Evolutionary conservation across 768 basidiomycete species (phyloP).

Genomic region (Russula compacta): DNA sequence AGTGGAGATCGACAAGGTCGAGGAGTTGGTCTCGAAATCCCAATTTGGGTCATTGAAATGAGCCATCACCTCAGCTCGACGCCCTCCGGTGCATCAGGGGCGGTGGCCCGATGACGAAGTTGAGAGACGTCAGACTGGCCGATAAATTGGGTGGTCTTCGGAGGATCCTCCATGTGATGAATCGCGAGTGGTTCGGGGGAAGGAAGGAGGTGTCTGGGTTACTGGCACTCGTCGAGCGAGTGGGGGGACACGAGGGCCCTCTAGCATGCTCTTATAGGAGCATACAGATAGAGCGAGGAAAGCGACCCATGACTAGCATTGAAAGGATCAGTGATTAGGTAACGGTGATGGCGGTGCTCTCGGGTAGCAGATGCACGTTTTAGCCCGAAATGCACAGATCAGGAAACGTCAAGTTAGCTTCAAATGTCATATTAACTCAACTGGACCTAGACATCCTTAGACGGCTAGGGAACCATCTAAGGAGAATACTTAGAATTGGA

Average conservation of each 20-base stretch:
- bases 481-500: too few relatives aligned
- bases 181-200: background rate
- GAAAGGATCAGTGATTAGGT: too few relatives aligned
- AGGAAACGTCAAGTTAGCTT: too few relatives aligned
- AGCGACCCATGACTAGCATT: background rate
- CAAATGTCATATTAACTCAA: too few relatives aligned
- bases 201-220: background rate
- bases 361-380: too few relatives aligned
- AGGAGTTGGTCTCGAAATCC: constrained; percentile 39
- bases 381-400: too few relatives aligned
- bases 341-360: too few relatives aligned
- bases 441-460: too few relatives aligned
- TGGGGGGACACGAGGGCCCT: background rate
- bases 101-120: constrained; percentile 37
- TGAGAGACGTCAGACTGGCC: background rate
- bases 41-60: constrained; percentile 80
- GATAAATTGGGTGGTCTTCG: background rate
- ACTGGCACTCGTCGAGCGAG: background rate
- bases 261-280: constrained; percentile 3
- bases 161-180: background rate
- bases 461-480: too few relatives aligned
- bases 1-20: constrained; percentile 29
- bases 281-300: background rate
- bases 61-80: constrained; percentile 52
- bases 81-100: constrained; percentile 72